These are phyloP conservation scores for Stylonectria norvegica DNA, from an alignment of 2,329 filamentous ascomycete genomes.

Conservation along the genomic window DNA sequence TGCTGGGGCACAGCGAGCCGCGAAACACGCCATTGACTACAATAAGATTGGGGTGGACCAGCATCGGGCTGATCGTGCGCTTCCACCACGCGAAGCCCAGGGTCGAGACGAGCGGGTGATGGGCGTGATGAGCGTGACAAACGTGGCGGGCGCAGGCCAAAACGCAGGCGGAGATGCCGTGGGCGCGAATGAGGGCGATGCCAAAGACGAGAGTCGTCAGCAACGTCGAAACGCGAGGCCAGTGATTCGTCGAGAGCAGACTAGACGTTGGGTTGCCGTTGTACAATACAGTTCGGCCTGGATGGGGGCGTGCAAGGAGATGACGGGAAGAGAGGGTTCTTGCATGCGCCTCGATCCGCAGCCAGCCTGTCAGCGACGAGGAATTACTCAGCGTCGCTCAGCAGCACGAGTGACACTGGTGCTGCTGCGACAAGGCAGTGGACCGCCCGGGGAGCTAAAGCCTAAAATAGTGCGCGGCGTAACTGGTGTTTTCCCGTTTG, in stretches of 20 bases:
- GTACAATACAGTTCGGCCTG: conserved; percentile 15
- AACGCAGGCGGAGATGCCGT: background rate
- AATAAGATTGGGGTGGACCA: conserved; percentile 28
- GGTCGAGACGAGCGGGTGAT: conserved; percentile 16
- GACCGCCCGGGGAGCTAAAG: too few relatives aligned
- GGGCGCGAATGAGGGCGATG: conserved; percentile 21
- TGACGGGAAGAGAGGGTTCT: background rate
- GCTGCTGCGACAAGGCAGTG: too few relatives aligned
- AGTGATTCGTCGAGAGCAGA: conserved; percentile 22
- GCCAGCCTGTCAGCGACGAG: conserved; percentile 31
- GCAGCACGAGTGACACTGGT: conserved; percentile 12
- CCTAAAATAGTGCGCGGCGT: too few relatives aligned
- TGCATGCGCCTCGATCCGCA: background rate
- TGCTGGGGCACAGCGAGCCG: conserved; percentile 15
- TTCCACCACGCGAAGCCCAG: conserved; percentile 21
- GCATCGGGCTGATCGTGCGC: conserved; percentile 23
- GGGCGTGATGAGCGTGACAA: too few relatives aligned
- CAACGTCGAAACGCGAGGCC: conserved; percentile 20
- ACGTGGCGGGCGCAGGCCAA: conserved; percentile 11
- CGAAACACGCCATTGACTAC: conserved; percentile 24
- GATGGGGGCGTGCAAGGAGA: conserved; percentile 21
- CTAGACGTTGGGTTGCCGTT: too few relatives aligned
- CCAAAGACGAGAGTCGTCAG: conserved; percentile 21
- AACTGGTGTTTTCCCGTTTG: too few relatives aligned
- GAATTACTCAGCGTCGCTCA: conserved; percentile 35